Base-by-base conservation (phyloP, 768 basidiomycete species). In the Glaciozyma antarctica region DNA sequence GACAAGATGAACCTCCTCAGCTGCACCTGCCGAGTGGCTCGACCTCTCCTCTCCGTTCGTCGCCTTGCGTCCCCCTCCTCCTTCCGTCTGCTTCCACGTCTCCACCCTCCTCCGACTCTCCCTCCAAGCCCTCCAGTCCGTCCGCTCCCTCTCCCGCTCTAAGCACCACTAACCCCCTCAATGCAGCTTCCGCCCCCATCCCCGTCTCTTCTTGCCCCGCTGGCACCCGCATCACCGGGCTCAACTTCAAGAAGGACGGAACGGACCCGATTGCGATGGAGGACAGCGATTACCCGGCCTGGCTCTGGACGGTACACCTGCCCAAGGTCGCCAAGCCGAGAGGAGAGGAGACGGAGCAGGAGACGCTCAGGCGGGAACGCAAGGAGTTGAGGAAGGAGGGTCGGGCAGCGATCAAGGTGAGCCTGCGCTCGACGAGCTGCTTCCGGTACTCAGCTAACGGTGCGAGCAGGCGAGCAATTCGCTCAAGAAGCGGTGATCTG, bases 251-350 rank as follows among this genome's bases (percentile, higher is more conserved):
- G 60, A 78, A 78, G 69, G 77, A 78, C 69, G 71, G 73, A 32
- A 68, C 75, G 3, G 77, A 77, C 62, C 76, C 77, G 22, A 67
- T 78, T 60, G 77, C 78, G 12, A 63, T 76, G 26, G 72, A 74
- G 17, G 77, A 78, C 61, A 70, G 74, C 24, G 74, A 77, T 54
- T 79, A 79, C 68, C 78, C 78, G 15, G 54, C 70, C 6, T 79
- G 78, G 78, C 60, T 79, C 26, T 79, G 77, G 77, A 74, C 69
- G 1, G 41, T 68, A 16, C 44, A 54, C 32, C 30, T 45, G 49
- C 43, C 54, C 24, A 64, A 69, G 41, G 62, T 65, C 7, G 56
- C 15, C 58, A 48, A 61, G 63, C 32, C 6, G 32, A 53, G 26
- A 24, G 34, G 19, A n/a, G 38, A 22, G 13, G 34, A 34, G 32